Base-by-base conservation (phyloP, 495 filamentous ascomycete species). In the Talaromyces thailandensis region DNA sequence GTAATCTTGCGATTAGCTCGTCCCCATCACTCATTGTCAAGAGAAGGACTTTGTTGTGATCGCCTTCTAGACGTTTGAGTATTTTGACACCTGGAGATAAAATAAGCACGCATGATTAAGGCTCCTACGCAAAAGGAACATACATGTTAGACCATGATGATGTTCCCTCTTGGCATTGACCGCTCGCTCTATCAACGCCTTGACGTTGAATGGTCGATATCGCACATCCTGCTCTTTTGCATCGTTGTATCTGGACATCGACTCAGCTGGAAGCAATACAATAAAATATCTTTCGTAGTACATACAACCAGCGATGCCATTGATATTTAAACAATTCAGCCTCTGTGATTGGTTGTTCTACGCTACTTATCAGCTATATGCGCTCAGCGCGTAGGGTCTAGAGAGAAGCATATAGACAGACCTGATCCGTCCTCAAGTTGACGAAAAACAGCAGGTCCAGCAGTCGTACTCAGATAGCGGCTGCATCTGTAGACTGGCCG, bases 51-150 rank as follows among this genome's bases (percentile, higher is more conserved):
- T 72, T 67, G 52, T 72, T 76, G 56, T 65, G 69, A 18, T 64
- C 63, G 18, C 73, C 69, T 63, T 76, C 72, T 11, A 68, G 67
- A 56, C 71, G 61, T 64, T 75, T 74, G 12, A 60, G 23, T 16
- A 60, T 28, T 35, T 48, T 43, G 8, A 48, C 23, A 29, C 58
- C 58, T 60, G 24, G 6, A 60, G 6, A n/a, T 14, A 1, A 31
- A 7, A 18, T 57, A 1, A 53, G 50, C 24, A 28, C 25, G 8
- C 55, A 57, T 21, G 5, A 57, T 18, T 7, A 23, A 57, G n/a
- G 5, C 3, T 57, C 4, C 35, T 23, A 25, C 9, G 48, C 3
- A 8, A 57, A 25, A 35, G 55, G 18, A 21, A 60, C 16, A 16
- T 60, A 16, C 37, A 60, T 28, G 16, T 43, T 21, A 24, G 40